Evolutionary conservation across 2,329 filamentous ascomycete species (phyloP), one percentile per base, ranked within the genome.

Genomic region (Acrodontium crateriforme): DNA sequence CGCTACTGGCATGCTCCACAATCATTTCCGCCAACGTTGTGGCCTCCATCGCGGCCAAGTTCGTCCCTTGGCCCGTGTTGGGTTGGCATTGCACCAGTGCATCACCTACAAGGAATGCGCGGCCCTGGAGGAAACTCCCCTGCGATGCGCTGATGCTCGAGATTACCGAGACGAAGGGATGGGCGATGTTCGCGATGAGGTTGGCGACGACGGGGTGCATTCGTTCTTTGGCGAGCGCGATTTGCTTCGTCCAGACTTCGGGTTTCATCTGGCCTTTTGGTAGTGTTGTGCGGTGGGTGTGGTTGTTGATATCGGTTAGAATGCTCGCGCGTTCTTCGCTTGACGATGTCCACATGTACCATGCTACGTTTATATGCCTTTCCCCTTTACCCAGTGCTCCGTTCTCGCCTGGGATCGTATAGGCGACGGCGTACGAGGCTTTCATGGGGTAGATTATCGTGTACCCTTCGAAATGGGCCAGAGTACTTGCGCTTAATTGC

Each of bases 161-260:
- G 14, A 50, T 40, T n/a, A 39, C 34, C 12, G 42, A 41, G 11
- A 50, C 42, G 33, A 50, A 51, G 3, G 47, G 47, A 12, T 41
- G 18, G 18, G 32, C 28, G 14, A 46, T 47, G 18, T 40, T 40
- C 12, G 37, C 22, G 10, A 44, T 31, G 13, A 51, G 37, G 20
- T 47, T 38, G 12, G 35, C 31, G 21, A 50, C 35, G 16, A 38
- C 36, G n/a, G 41, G 36, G 6, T 36, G 36, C 4, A 50, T 30
- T 8, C 37, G 24, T 8, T 35, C 23, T 15, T 30, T 32, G 7
- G 39, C 47, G 9, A 27, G 19, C 19, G 23, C 24, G 24, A 46
- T 30, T 34, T 48, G 42, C 20, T 39, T 31, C 17, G 35, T 28
- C 47, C 47, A 48, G n/a, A 48, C 38, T 22, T 46, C 39, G 1